Evolutionary conservation across 805 yeast genomes (phyloP).

Genomic region (Candida nitratophila): DNA sequence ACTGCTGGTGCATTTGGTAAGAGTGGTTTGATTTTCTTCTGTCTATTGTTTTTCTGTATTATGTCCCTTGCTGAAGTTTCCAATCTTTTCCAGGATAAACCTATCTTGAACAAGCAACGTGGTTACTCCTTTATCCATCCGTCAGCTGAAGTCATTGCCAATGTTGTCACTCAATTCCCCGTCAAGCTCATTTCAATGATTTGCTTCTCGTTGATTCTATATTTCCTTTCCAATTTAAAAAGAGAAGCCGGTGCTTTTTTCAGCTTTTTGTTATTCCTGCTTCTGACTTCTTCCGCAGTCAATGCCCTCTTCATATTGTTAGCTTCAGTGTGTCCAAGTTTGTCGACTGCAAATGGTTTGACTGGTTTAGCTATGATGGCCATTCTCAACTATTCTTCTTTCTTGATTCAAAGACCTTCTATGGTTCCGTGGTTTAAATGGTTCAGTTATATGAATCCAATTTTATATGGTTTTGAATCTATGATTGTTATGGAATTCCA

Average conservation of each 20-base stretch:
- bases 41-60: slow-evolving; percentile 52
- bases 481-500: slow-evolving; percentile 53
- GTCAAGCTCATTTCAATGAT: slow-evolving; percentile 43
- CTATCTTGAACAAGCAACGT: slow-evolving; percentile 58
- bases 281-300: slow-evolving; percentile 34
- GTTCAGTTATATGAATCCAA: slow-evolving; percentile 43
- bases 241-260: slow-evolving; percentile 50
- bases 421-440: slow-evolving; percentile 62
- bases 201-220: slow-evolving; percentile 37
- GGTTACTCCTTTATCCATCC: slow-evolving; percentile 57
- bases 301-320: slow-evolving; percentile 46
- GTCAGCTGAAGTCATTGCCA: slow-evolving; percentile 59
- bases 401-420: slow-evolving; percentile 48
- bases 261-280: slow-evolving; percentile 38
- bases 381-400: slow-evolving; percentile 53
- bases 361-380: slow-evolving; percentile 49
- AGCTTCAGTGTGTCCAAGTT: slow-evolving; percentile 41
- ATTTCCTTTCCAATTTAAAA: slow-evolving; percentile 48
- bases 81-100: slow-evolving; percentile 50
- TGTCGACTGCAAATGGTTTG: slow-evolving; percentile 51
- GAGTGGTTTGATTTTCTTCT: slow-evolving; percentile 57
- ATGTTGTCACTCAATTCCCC: slow-evolving; percentile 50
- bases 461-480: slow-evolving; percentile 45
- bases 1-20: slow-evolving; percentile 54
- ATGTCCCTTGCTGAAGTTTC: slow-evolving; percentile 58